These are phyloP conservation scores for Salvia sclarea DNA, from an alignment of 305 asterid species.

Conservation along the genomic window DNA sequence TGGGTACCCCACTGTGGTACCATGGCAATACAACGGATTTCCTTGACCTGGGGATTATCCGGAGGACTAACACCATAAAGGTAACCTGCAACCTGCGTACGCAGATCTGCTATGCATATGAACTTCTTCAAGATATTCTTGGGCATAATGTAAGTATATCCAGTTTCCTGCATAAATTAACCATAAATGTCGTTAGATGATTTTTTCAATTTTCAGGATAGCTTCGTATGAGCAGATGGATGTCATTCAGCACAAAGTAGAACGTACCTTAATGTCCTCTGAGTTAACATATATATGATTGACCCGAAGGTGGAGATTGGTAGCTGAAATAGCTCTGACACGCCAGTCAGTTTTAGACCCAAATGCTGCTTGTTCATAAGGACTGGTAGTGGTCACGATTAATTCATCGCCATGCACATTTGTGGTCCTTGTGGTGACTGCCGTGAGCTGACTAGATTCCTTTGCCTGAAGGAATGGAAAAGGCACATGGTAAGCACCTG, in stretches of 20 bases:
- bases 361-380: constrained; percentile 89
- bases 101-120: constrained; percentile 93
- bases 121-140: constrained; percentile 96
- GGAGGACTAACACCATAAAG: constrained; percentile 97
- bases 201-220: background rate
- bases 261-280: constrained; percentile 88
- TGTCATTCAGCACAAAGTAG: background rate
- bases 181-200: constrained; percentile 11
- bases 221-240: background rate
- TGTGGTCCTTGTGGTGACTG: constrained; percentile 93
- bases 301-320: constrained; percentile 95
- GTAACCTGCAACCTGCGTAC: constrained; percentile 94
- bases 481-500: constrained; percentile 7
- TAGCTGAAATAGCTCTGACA: constrained; percentile 98
- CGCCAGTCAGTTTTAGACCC: constrained; percentile 99
- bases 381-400: constrained; percentile 95
- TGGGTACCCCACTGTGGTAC: constrained; percentile 99
- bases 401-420: constrained; percentile 95
- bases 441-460: constrained; percentile 96
- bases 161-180: constrained; percentile 82
- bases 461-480: constrained; percentile 55
- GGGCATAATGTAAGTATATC: constrained; percentile 97
- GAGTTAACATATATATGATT: constrained; percentile 98
- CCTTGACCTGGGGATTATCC: constrained; percentile 99
- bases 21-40: constrained; percentile 96